These are phyloP conservation scores for Isabelozyma pseudorhagii DNA, from an alignment of 805 yeast species.

Conservation along the genomic window DNA sequence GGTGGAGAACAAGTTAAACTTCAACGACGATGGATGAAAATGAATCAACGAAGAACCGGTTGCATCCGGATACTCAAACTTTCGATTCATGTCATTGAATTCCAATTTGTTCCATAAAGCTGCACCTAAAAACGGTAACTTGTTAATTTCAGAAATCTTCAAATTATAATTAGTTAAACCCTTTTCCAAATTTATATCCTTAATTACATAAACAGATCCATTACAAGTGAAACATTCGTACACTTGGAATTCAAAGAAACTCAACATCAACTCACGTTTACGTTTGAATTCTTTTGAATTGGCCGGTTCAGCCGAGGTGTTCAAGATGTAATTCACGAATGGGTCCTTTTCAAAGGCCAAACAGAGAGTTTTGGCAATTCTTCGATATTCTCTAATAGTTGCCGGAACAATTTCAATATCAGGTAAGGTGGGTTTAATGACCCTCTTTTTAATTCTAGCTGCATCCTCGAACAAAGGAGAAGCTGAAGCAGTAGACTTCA, in stretches of 20 bases:
- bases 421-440: not conserved
- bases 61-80: constrained; percentile 16
- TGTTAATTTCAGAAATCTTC: constrained; percentile 10
- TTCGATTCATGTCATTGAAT: constrained; percentile 3
- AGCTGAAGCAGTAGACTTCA: constrained; percentile 18
- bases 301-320: constrained; percentile 21
- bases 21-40: constrained; percentile 28
- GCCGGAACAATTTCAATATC: not conserved
- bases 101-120: constrained; percentile 43
- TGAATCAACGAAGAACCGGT: constrained; percentile 8
- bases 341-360: constrained; percentile 55
- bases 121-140: constrained; percentile 49
- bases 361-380: constrained; percentile 53
- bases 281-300: constrained; percentile 31
- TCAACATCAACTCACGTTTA: constrained; percentile 41
- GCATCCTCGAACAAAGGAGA: constrained; percentile 27
- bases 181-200: constrained; percentile 42
- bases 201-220: constrained; percentile 49
- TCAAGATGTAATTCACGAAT: constrained; percentile 48
- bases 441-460: not conserved
- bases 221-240: constrained; percentile 51
- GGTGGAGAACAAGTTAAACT: constrained; percentile 33
- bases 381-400: constrained; percentile 44
- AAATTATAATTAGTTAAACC: constrained; percentile 21
- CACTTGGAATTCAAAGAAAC: constrained; percentile 51